Evolutionary conservation across 2,329 filamentous ascomycete genomes (phyloP).

Genomic region (Scytalidium lignicola): DNA sequence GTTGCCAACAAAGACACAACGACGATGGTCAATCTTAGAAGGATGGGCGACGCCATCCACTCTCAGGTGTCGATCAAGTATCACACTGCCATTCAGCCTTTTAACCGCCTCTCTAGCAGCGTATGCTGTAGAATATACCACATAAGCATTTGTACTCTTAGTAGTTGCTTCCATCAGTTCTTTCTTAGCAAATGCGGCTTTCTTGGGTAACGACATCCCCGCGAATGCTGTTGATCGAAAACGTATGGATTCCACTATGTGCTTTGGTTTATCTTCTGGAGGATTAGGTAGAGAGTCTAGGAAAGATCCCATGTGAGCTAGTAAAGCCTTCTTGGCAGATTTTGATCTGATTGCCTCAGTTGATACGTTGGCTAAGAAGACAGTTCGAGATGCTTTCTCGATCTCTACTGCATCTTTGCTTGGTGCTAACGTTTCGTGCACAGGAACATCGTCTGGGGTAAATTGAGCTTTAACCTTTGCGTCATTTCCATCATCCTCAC

Average conservation of each 20-base stretch:
- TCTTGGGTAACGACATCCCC: slow-evolving; percentile 73
- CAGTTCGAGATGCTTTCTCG: slow-evolving; percentile 82
- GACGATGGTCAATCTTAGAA: slow-evolving; percentile 71
- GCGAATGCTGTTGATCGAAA: slow-evolving; percentile 92
- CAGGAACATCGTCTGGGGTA: slow-evolving; percentile 33
- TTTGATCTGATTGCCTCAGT: slow-evolving; percentile 78
- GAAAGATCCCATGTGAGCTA: slow-evolving; percentile 73
- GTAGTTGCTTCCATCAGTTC: slow-evolving; percentile 88
- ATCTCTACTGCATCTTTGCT: slow-evolving; percentile 57
- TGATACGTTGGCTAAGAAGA: slow-evolving; percentile 91
- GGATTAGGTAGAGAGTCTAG: slow-evolving; percentile 49
- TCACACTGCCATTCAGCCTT: slow-evolving; percentile 74
- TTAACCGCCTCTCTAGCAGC: slow-evolving; percentile 73
- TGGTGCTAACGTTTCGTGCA: slow-evolving; percentile 52
- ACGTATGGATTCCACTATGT: slow-evolving; percentile 83
- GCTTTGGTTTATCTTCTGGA: slow-evolving; percentile 41
- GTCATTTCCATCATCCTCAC: slow-evolving; percentile 12
- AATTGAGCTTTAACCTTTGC: slow-evolving; percentile 31
- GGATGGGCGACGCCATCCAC: slow-evolving; percentile 91
- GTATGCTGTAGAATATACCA: slow-evolving; percentile 71
- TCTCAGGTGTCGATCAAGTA: slow-evolving; percentile 83
- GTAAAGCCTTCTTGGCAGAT: slow-evolving; percentile 69
- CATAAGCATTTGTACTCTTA: slow-evolving; percentile 90
- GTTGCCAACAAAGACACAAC: slow-evolving; percentile 95
- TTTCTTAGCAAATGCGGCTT: slow-evolving; percentile 89